phyloP scores from a whole-genome alignment of 139 green algal species.

The Tetraselmis striata region DNA sequence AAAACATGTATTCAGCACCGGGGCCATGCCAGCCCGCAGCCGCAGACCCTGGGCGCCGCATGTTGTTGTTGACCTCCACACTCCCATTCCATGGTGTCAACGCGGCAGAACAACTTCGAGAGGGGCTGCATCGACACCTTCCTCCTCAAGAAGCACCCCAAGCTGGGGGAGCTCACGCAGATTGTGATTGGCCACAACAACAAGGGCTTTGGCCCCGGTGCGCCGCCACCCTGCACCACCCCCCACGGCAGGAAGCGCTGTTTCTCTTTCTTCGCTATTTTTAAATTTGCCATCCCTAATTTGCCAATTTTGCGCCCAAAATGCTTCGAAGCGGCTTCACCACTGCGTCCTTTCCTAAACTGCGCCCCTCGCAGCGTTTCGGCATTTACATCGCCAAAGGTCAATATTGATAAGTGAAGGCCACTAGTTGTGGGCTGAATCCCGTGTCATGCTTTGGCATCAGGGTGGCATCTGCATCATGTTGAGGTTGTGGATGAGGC shows the following conservation, averaged over 20 bases:
- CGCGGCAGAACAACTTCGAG: conserved; percentile 10
- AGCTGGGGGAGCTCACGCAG: neutral
- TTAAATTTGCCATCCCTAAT: neutral
- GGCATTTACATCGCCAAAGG: neutral
- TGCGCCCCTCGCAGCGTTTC: neutral
- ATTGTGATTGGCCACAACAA: conserved; percentile 2
- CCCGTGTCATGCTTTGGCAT: neutral
- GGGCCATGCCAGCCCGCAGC: neutral
- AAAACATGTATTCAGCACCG: too few relatives aligned
- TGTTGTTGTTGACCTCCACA: neutral
- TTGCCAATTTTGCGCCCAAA: too few relatives aligned
- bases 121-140: neutral
- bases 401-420: too few relatives aligned
- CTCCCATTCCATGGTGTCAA: too few relatives aligned
- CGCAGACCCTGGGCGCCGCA: neutral
- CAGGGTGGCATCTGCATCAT: conserved; percentile 30
- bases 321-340: too few relatives aligned
- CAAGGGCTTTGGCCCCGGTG: neutral
- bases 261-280: neutral
- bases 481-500: conserved; percentile 27
- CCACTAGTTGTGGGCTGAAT: too few relatives aligned
- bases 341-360: too few relatives aligned
- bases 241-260: conserved; percentile 11
- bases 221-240: neutral
- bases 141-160: conserved; percentile 14